Evolutionary conservation across 2,329 filamentous ascomycete genomes (phyloP), one percentile per base, ranked within the genome.

Genomic region (Fusarium sp.): DNA sequence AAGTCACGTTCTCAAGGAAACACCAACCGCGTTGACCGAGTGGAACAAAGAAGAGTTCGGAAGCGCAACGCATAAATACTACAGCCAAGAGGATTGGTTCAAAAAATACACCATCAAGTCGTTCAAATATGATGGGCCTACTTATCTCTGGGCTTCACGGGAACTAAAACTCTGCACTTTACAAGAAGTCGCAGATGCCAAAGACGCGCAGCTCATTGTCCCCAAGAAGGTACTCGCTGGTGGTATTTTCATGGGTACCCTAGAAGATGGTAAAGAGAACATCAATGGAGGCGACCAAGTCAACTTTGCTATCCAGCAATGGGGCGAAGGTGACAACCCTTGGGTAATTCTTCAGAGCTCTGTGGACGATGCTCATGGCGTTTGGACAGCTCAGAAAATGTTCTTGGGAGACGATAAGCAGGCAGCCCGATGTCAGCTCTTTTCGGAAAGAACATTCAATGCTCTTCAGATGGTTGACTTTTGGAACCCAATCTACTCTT

Each of bases 271-370:
- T 4, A 11, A 29, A 7, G 47, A 49, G 18, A 13, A 20, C 6
- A 49, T 49, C 6, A 2, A 17, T 29, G 47, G 47, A 11, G 47
- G 35, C 17, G n/a, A 10, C 4, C 47, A 49, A 20, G 35, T 39
- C 21, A 49, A 49, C 35, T 49, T 49, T 21, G 47, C 47, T n/a
- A 23, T 49, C 29, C 47, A 49, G 21, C 47, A 49, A 15, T 49
- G 35, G 35, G 47, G 47, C 9, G 47, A 49, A 11, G 47, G 47
- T 9, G 47, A 49, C 15, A 49, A 49, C 35, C 47, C 47, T 11
- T 49, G 47, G 47, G 47, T 49, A 8, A 39, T 49, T 9, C 47
- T 49, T 20, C 47, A 49, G 25, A 49, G 47, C 9, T 49, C 47
- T 39, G 23, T 49, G 5, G 47, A 49, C 11, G 47, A 49, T 21